phyloP scores from a whole-genome alignment of 257 asterid species.

The Salvia miltiorrhiza region DNA sequence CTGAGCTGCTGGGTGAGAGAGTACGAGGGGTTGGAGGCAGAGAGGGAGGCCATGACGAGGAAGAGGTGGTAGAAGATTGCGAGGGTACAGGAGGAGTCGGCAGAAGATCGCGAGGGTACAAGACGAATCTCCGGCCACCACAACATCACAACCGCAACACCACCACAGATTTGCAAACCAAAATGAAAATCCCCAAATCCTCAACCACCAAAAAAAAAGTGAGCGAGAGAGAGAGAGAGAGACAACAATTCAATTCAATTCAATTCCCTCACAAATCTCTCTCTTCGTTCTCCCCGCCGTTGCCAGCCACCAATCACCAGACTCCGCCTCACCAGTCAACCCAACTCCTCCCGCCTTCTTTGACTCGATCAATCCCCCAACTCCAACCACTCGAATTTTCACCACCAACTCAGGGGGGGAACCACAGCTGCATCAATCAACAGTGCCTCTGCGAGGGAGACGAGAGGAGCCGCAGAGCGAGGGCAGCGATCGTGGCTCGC shows the following conservation, averaged over 20 bases:
- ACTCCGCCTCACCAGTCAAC: conserved; percentile 22
- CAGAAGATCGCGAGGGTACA: no score
- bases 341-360: conserved; percentile 27
- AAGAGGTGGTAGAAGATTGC: no score
- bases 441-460: no score
- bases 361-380: conserved; percentile 30
- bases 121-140: no score
- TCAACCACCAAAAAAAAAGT: no score
- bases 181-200: no score
- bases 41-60: conserved; percentile 41
- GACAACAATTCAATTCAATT: not conserved
- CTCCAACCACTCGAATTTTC: not conserved
- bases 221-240: not conserved
- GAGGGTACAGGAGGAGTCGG: no score
- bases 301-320: not conserved
- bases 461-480: no score
- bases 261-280: conserved; percentile 2
- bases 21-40: conserved; percentile 50
- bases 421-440: not conserved
- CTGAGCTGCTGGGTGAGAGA: conserved; percentile 59
- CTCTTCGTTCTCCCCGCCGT: conserved; percentile 24
- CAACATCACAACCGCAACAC: no score
- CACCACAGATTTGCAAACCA: no score
- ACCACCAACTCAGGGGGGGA: not conserved
- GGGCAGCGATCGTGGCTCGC: no score